phyloP scores from a whole-genome alignment of 805 yeast genomes.

The Barnettozyma botsteinii region DNA sequence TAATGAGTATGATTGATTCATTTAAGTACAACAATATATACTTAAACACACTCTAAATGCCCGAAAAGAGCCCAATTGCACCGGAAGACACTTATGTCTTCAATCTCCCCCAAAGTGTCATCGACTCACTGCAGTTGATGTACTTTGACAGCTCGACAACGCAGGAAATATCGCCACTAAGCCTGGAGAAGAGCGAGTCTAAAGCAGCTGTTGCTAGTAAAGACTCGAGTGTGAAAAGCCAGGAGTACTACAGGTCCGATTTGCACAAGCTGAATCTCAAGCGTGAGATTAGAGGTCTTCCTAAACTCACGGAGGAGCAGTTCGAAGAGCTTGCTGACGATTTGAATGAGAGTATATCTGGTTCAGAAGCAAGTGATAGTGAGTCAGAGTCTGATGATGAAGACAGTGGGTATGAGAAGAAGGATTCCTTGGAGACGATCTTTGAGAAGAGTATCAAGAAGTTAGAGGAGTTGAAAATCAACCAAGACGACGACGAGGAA shows the following conservation, averaged over 20 bases:
- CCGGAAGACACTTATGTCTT: constrained; percentile 44
- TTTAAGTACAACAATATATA: neutral
- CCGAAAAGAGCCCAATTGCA: neutral
- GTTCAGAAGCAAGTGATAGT: constrained; percentile 39
- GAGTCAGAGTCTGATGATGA: constrained; percentile 21
- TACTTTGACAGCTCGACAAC: constrained; percentile 48
- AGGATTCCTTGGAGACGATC: constrained; percentile 17
- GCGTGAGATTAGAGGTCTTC: constrained; percentile 40
- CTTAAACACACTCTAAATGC: neutral
- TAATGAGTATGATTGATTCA: neutral
- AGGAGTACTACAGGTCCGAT: constrained; percentile 52
- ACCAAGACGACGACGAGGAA: constrained; percentile 16
- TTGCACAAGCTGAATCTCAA: constrained; percentile 55
- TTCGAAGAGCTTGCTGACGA: constrained; percentile 50
- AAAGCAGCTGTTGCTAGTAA: neutral
- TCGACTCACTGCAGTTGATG: constrained; percentile 44
- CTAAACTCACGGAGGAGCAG: constrained; percentile 46
- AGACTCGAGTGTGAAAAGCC: constrained; percentile 16
- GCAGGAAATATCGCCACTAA: constrained; percentile 25
- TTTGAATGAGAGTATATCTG: constrained; percentile 55
- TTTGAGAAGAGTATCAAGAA: constrained; percentile 20
- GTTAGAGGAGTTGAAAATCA: constrained; percentile 16
- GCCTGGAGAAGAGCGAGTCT: constrained; percentile 1
- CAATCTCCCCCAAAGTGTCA: constrained; percentile 34
- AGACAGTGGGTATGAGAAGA: constrained; percentile 21